Percentiles rank a stretch among this genome's conserved stretches.
Evolutionary conservation across 805 yeast species (phyloP).

Genomic region (Martiniozyma abietophila): DNA sequence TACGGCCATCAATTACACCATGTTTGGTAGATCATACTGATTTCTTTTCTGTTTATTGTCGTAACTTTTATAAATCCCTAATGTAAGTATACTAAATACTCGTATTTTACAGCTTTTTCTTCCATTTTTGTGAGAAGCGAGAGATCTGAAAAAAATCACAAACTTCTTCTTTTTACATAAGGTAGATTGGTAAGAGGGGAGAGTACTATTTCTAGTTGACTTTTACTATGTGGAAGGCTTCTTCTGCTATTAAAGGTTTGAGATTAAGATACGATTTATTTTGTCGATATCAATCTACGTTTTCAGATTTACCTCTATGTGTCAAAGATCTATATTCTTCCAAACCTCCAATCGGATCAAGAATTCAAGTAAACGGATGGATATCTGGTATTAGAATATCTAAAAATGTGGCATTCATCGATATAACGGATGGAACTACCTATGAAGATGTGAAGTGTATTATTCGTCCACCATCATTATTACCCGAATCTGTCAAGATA

Average conservation of each 20-base stretch:
- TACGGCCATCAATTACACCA: conserved; percentile 72
- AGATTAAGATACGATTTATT: background rate
- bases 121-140: no score
- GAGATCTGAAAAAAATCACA: no score
- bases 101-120: no score
- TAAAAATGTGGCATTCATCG: conserved; percentile 74
- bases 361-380: conserved; percentile 57
- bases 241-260: no score
- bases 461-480: conserved; percentile 29
- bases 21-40: conserved; percentile 96
- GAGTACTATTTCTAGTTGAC: no score
- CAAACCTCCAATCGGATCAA: conserved; percentile 30
- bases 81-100: no score
- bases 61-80: no score
- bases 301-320: conserved; percentile 17
- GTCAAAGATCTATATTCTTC: conserved; percentile 21
- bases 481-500: conserved; percentile 24
- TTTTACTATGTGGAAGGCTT: no score
- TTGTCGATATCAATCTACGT: background rate
- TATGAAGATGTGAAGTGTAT: conserved; percentile 47
- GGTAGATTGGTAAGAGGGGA: no score
- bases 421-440: conserved; percentile 70
- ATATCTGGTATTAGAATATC: conserved; percentile 61
- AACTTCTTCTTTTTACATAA: no score
- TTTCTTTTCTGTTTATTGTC: background rate